phyloP scores from a whole-genome alignment of 306 rosid genomes.

The Carpinus viminea region DNA sequence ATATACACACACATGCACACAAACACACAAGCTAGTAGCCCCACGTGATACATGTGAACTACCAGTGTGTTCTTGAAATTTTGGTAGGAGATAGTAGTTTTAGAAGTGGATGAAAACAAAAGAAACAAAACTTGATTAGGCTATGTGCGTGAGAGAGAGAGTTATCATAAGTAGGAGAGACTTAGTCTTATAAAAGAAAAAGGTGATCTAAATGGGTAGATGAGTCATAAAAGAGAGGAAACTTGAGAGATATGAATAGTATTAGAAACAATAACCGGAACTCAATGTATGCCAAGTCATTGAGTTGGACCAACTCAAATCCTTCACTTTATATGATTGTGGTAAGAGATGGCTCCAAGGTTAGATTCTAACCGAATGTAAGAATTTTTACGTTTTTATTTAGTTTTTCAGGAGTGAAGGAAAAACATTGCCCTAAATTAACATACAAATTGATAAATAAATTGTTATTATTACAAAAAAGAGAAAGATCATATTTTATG shows the following conservation, averaged over 20 bases:
- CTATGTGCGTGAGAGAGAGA: not conserved
- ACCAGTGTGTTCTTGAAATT: not conserved
- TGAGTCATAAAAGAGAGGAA: not conserved
- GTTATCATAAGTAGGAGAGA: not conserved
- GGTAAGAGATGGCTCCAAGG: too few relatives aligned
- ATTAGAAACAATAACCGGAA: not conserved
- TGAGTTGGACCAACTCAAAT: not conserved
- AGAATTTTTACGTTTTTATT: too few relatives aligned
- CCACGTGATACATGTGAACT: not conserved
- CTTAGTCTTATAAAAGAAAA: not conserved
- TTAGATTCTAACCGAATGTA: too few relatives aligned
- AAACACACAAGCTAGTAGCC: not conserved
- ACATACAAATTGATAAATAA: not conserved
- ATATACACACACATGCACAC: too few relatives aligned
- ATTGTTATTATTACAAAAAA: too few relatives aligned
- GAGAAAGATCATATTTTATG: not conserved
- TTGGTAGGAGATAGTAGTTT: not conserved
- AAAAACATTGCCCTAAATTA: not conserved
- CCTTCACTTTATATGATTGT: not conserved
- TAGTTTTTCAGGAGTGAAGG: not conserved
- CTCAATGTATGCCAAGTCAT: not conserved
- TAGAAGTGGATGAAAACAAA: not conserved
- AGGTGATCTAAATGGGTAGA: not conserved
- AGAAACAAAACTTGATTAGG: not conserved
- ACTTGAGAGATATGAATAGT: not conserved